Conservation (phyloP, 345 rosid genomes). For the Hirschfeldia incana region DNA sequence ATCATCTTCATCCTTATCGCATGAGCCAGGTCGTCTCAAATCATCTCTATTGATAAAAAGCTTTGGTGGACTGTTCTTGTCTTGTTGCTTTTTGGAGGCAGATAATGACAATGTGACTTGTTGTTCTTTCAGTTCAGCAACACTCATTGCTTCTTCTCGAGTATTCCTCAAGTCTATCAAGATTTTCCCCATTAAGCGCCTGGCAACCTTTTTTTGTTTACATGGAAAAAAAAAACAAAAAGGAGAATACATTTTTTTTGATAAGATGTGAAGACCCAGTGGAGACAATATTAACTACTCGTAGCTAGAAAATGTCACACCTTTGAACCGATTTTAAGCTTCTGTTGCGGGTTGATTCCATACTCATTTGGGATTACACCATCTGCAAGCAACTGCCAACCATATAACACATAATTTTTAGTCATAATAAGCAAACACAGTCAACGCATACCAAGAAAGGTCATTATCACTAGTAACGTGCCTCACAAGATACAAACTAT, state of each 20-base stretch:
- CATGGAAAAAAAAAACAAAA: neutral
- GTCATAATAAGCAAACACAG: neutral
- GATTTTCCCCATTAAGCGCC: conserved; percentile 96
- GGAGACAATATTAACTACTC: neutral
- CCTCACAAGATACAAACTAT: neutral
- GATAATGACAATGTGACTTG: conserved; percentile 45
- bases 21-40: conserved; percentile 56
- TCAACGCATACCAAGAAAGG: conserved; percentile 8
- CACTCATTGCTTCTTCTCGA: conserved; percentile 90
- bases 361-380: conserved; percentile 98
- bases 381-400: conserved; percentile 89
- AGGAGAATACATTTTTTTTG: neutral
- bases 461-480: neutral
- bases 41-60: conserved; percentile 56
- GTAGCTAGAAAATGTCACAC: conserved; percentile 38
- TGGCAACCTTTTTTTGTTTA: conserved; percentile 63
- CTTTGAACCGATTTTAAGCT: conserved; percentile 96
- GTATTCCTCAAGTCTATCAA: conserved; percentile 96
- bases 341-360: conserved; percentile 95
- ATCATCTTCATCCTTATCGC: conserved; percentile 92
- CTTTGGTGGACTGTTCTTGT: conserved; percentile 51
- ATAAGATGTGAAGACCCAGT: conserved; percentile 11
- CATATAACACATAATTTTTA: conserved; percentile 35
- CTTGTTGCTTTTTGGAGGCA: conserved; percentile 46
- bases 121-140: conserved; percentile 80